A percentile compares a stretch with the other conserved stretches of the same genome.
phyloP scores from a whole-genome alignment of 208 protist species.

The Paratrypanosoma confusum region DNA sequence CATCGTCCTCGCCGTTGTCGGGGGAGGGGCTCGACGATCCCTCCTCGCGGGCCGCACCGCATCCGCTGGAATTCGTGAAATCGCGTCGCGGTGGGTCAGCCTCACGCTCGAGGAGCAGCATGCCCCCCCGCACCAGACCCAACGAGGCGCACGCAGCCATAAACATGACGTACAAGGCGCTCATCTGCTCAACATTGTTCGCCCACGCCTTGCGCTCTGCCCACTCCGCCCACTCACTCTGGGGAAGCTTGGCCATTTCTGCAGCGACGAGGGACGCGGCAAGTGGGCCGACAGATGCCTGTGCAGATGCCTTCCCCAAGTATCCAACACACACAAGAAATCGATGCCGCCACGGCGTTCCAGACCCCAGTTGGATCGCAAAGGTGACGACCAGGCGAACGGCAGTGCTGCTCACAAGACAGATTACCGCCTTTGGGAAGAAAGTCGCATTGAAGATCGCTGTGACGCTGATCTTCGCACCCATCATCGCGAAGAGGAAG shows the following conservation, averaged over 20 bases:
- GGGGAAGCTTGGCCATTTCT: conserved; percentile 23
- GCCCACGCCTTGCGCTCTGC: conserved; percentile 29
- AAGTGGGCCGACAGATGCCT: conserved; percentile 61
- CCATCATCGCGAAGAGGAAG: conserved; percentile 60
- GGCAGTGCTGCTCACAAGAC: conserved; percentile 38
- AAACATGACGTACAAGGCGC: conserved; percentile 72
- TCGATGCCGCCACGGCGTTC: conserved; percentile 38
- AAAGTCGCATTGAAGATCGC: conserved; percentile 56
- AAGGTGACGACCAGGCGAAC: conserved; percentile 44
- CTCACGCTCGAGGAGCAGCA: conserved; percentile 23
- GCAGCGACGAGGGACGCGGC: conserved; percentile 35
- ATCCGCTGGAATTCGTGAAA: no score
- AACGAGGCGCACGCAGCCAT: conserved; percentile 57
- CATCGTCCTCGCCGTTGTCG: no score
- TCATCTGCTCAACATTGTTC: conserved; percentile 59
- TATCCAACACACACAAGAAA: conserved; percentile 62
- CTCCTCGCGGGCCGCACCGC: no score
- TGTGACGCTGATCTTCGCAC: conserved; percentile 43
- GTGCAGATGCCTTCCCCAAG: conserved; percentile 57
- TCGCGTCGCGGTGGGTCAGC: background rate
- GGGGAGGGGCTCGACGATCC: no score
- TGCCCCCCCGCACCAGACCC: conserved; percentile 40
- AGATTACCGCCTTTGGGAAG: conserved; percentile 57
- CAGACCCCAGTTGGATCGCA: conserved; percentile 33
- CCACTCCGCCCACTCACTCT: conserved; percentile 9